Evolutionary conservation across 805 yeast genomes (phyloP).

Genomic region (Pichia insulana): DNA sequence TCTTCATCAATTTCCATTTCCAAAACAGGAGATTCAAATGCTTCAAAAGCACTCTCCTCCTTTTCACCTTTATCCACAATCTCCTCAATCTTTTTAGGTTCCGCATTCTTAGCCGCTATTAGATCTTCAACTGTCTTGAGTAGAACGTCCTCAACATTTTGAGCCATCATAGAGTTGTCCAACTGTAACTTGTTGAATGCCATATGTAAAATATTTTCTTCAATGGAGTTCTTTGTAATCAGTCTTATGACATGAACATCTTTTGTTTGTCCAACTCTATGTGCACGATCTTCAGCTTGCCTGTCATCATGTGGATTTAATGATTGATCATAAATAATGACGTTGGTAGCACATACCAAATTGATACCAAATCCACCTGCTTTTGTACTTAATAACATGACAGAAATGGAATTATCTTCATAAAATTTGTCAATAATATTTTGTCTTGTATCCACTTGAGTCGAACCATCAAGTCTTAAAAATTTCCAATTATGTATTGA

Average conservation of each 20-base stretch:
- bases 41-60: slow-evolving; percentile 8
- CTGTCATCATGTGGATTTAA: slow-evolving; percentile 98
- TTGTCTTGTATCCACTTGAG: slow-evolving; percentile 89
- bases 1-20: slow-evolving; percentile 8
- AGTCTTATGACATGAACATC: slow-evolving; percentile 75
- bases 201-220: slow-evolving; percentile 76
- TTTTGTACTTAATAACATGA: slow-evolving; percentile 83
- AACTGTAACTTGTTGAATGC: slow-evolving; percentile 88
- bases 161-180: slow-evolving; percentile 53
- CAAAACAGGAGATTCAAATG: slow-evolving; percentile 7
- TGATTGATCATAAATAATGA: slow-evolving; percentile 83
- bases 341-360: slow-evolving; percentile 89
- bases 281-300: slow-evolving; percentile 98
- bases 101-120: slow-evolving; percentile 7
- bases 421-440: slow-evolving; percentile 83
- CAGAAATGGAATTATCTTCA: slow-evolving; percentile 72
- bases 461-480: slow-evolving; percentile 85
- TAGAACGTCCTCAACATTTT: slow-evolving; percentile 43
- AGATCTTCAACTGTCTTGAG: slow-evolving; percentile 37
- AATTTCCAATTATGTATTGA: slow-evolving; percentile 58
- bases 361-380: slow-evolving; percentile 99
- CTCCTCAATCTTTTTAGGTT: background rate
- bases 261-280: slow-evolving; percentile 40
- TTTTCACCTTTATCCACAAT: background rate
- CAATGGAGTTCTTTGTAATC: slow-evolving; percentile 68